Evolutionary conservation across 352 stramenopile species (phyloP).

Genomic region (Pythium plurisporium): DNA sequence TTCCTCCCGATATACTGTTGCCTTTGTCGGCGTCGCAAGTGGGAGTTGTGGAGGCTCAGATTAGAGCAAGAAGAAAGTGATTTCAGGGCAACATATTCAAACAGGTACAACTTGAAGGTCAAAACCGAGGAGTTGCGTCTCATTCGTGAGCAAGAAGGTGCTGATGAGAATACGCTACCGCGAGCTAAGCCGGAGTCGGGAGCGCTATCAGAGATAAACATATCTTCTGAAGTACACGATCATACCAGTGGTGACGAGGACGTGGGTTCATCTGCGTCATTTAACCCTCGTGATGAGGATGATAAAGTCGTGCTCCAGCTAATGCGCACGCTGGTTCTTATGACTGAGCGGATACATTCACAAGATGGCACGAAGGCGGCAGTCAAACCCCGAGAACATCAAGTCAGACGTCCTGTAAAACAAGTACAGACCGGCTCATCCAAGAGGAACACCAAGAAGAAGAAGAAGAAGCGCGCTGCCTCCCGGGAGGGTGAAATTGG

Average conservation of each 20-base stretch:
- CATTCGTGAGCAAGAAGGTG: conserved; percentile 10
- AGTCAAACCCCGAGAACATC: neutral
- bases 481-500: neutral
- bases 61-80: conserved; percentile 47
- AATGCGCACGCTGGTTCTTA: conserved; percentile 13
- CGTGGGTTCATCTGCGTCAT: neutral
- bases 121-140: conserved; percentile 48
- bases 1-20: conserved; percentile 47
- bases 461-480: conserved; percentile 14
- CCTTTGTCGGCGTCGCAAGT: conserved; percentile 55
- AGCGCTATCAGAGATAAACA: neutral
- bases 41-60: conserved; percentile 43
- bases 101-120: conserved; percentile 25
- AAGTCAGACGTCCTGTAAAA: neutral
- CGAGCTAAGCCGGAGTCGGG: neutral
- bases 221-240: neutral
- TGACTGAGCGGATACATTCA: conserved; percentile 22
- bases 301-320: conserved; percentile 11
- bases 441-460: conserved; percentile 14
- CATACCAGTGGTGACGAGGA: neutral
- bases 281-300: conserved; percentile 8
- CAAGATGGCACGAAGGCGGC: neutral
- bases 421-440: conserved; percentile 21
- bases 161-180: neutral
- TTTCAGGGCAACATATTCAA: conserved; percentile 34